A percentile compares a stretch with the other conserved stretches of the same genome.
These are phyloP conservation scores for Aciculosporium take DNA, from an alignment of 2,329 filamentous ascomycete species.

Conservation along the genomic window DNA sequence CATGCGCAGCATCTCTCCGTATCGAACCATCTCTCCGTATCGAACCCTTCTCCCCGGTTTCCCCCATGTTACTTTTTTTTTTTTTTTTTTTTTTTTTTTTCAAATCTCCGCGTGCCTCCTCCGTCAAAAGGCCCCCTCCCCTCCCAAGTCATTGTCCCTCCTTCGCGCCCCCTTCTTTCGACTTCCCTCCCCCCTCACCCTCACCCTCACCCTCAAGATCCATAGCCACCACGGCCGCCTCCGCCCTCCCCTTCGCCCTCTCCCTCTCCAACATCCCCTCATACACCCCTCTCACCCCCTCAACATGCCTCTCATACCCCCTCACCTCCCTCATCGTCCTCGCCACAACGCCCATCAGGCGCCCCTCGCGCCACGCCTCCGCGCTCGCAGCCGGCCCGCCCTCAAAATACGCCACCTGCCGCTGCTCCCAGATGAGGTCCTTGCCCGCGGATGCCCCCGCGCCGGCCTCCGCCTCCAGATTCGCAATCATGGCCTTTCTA, in stretches of 20 bases:
- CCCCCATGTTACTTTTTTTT: too few relatives aligned
- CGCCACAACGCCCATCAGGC: conserved; percentile 11
- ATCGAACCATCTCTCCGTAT: too few relatives aligned
- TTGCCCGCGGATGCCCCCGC: too few relatives aligned
- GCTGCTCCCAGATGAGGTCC: too few relatives aligned
- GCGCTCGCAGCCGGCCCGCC: conserved; percentile 2
- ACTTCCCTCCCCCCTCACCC: neutral
- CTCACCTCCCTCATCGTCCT: conserved; percentile 10
- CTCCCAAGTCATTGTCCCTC: neutral
- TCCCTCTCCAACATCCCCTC: conserved; percentile 13
- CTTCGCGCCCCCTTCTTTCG: neutral
- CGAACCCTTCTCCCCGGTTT: too few relatives aligned
- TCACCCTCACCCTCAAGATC: neutral
- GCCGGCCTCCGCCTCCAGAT: conserved; percentile 13
- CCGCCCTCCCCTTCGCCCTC: conserved; percentile 6
- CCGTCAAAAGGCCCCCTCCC: too few relatives aligned
- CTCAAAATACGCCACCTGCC: neutral
- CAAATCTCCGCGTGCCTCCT: neutral
- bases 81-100: neutral
- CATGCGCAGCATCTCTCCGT: neutral
- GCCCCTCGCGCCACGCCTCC: conserved; percentile 11
- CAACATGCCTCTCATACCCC: conserved; percentile 13
- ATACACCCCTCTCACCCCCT: conserved; percentile 6
- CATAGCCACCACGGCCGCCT: neutral
- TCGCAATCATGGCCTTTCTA: conserved; percentile 15